Evolutionary conservation across 2,329 filamentous ascomycete species (phyloP).

Genomic region (Trichoderma koningiopsis): DNA sequence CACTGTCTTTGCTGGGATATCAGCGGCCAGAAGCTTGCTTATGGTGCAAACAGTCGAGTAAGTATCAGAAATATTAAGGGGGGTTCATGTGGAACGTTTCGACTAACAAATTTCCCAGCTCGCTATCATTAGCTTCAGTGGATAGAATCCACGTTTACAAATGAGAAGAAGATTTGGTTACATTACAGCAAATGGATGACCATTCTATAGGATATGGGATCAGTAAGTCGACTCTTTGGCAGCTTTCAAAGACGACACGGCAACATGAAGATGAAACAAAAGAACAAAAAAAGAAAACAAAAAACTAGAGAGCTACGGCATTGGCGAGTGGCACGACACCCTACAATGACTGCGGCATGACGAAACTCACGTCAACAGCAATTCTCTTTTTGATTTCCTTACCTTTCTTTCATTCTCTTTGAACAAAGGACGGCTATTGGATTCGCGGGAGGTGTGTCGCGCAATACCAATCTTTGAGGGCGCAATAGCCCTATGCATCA

Average conservation of each 20-base stretch:
- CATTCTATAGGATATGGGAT: background rate
- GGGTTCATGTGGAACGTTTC: background rate
- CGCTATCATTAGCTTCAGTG: conserved; percentile 55
- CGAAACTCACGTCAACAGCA: background rate
- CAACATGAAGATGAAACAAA: background rate
- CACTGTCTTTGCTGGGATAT: conserved; percentile 66
- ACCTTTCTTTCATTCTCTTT: background rate
- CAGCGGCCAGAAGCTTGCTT: conserved; percentile 63
- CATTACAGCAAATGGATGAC: conserved; percentile 1
- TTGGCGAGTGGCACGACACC: conserved; percentile 2
- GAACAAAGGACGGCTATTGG: conserved; percentile 1
- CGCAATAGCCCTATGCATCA: background rate
- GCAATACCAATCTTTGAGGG: background rate
- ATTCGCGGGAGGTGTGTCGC: background rate
- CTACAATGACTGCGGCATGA: background rate
- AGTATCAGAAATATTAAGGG: conserved; percentile 33
- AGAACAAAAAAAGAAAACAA: background rate
- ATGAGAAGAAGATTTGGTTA: background rate
- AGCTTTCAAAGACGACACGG: background rate
- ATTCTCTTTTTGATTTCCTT: background rate
- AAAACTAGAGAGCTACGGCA: conserved; percentile 1
- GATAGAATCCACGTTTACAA: conserved; percentile 32
- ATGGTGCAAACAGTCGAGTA: conserved; percentile 64
- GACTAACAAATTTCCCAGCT: conserved; percentile 39
- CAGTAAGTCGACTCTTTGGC: background rate